Percentiles rank a stretch among this genome's conserved stretches.
Conservation (phyloP, 441 rosid genomes). For the Capsella rubella region DNA sequence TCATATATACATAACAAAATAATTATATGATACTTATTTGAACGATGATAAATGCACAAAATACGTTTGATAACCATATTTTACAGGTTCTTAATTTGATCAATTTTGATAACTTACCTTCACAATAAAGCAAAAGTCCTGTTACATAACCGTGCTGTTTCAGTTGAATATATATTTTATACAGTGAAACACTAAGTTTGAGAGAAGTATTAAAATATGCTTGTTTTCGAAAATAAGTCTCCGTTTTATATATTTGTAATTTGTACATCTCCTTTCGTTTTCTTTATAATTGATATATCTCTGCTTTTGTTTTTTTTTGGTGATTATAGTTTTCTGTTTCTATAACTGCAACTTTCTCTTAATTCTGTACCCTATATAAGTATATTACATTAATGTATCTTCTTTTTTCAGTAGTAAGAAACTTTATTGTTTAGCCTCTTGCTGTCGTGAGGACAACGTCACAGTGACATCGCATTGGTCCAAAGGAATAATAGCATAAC, state of each 20-base stretch:
- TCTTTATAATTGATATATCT: not conserved
- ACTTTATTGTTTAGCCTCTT: slow-evolving; percentile 10
- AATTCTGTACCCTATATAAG: too few relatives aligned
- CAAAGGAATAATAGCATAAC: slow-evolving; percentile 12
- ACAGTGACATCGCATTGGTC: slow-evolving; percentile 38
- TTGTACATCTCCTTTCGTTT: not conserved
- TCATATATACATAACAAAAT: not conserved
- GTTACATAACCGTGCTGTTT: not conserved
- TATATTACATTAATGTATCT: not conserved
- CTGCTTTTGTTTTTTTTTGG: not conserved
- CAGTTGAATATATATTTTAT: not conserved
- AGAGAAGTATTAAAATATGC: not conserved
- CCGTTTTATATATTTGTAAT: not conserved
- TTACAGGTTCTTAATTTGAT: not conserved
- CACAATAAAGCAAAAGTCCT: too few relatives aligned
- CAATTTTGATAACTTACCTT: too few relatives aligned
- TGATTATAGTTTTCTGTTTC: not conserved
- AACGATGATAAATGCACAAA: not conserved
- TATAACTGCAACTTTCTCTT: too few relatives aligned
- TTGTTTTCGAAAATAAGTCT: not conserved
- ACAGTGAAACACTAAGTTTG: not conserved
- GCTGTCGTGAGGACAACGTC: slow-evolving; percentile 43
- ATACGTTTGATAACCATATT: not conserved
- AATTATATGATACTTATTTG: not conserved
- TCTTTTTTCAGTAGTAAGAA: not conserved